Base-by-base conservation (phyloP, 106 monocot species). In the Acanthochlamys bracteata region DNA sequence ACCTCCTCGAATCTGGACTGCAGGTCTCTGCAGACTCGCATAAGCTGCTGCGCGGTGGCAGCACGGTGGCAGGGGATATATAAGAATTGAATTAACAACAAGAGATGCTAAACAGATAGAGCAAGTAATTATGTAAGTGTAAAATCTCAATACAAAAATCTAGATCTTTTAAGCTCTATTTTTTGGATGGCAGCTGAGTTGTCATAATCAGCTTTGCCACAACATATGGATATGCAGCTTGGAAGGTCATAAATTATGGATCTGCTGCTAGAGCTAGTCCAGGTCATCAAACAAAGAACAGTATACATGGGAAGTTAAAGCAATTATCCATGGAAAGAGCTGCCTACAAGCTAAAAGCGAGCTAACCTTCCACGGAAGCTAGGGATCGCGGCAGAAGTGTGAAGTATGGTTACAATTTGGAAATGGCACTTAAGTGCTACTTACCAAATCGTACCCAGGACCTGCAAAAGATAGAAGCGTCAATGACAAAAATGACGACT, bases 171-270 rank as follows among this genome's bases (percentile, higher is more conserved):
- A 20, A 15, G 16, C 55, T 22, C 55, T 55, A 90, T 82, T 83
- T 60, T 79, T 65, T 82, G 81, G 24, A 78, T 68, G 60, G 73
- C 57, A 68, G 68, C 67, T 72, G 94, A 95, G 75, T 90, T 86
- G 57, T 95, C 89, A 58, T 75, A 74, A 95, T 72, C 69, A 95
- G 86, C 61, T 86, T 95, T 56, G 66, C 71, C 20, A 86, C 78
- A 75, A 95, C 94, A 84, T 77, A 95, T 53, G 90, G 90, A 27
- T 84, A 95, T 73, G 94, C 94, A 80, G 94, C 86, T 75, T 84
- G 75, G 78, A 95, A 95, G 67, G 94, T 84, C 67, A 79, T 90
- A 39, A 95, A 95, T 49, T 84, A 69, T 22, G 66, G 76, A 71
- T 95, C 94, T 66, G 77, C 86, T 63, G 94, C 89, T 25, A 95